Evolutionary conservation across 176 grass and related monocot species (phyloP), one percentile per base, ranked within the genome.

Genomic region (Aegilops umbellulata): DNA sequence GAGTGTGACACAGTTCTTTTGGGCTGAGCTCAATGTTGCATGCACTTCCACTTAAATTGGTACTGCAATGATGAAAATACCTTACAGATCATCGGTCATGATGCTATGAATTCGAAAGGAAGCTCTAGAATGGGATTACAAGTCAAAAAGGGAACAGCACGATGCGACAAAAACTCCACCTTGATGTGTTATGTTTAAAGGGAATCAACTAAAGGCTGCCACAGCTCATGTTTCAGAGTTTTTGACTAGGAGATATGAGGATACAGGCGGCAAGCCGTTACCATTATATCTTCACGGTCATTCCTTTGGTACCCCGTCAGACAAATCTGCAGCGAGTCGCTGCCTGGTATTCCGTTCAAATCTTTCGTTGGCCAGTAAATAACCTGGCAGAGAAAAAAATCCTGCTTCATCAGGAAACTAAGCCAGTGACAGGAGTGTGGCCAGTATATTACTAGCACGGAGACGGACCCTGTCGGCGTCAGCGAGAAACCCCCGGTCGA

Each of bases 241-340:
- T 51, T 51, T 32, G 14, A 9, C 42, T 41, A 30, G 6, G 39
- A 53, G 23, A 53, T 80, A 75, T 65, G 29, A 32, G 24, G 14
- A 38, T 51, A 61, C 11, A 61, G 53, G 15, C 9, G 14, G 25
- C 42, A 86, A 32, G 53, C 4, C 24, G 55, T 83, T 92, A 98
- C 96, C 93, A 87, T 95, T 65, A 98, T 95, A 76, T 98, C 81
- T 30, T 95, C 82, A 0, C 96, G 82, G 60, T 80, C 90, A 71
- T 89, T 78, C 70, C 80, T 92, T 65, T 98, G 90, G 79, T 92
- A 98, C 38, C 96, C 96, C 30, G 96, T 95, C 70, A 98, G 77
- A 73, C 96, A 98, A 74, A 95, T 91, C 39, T 73, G 62, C 42
- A 98, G 35, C 19, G 81, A 84, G n/a, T 91, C 79, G 20, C 88